Conservation (phyloP, 192 early-diverging fungal species). For the Linnemannia exigua region DNA sequence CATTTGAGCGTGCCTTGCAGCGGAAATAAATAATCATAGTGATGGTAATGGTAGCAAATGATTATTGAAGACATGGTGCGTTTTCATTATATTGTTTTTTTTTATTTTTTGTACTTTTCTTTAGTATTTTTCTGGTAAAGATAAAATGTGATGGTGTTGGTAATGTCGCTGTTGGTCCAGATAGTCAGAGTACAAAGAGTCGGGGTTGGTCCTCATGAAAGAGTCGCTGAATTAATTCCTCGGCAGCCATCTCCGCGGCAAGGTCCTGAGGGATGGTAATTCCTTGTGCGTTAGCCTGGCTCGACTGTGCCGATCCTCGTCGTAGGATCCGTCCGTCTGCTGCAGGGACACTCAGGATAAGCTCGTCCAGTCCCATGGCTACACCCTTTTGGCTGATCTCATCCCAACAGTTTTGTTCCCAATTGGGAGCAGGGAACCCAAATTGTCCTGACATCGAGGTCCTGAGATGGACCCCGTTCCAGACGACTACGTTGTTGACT, state of each 20-base stretch:
- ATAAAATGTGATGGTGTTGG: not conserved
- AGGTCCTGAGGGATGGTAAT: slow-evolving; percentile 14
- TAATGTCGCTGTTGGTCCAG: not conserved
- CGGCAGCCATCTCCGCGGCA: slow-evolving; percentile 19
- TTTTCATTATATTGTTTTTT: not conserved
- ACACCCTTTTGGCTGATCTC: slow-evolving; percentile 47
- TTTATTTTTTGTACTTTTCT: not conserved
- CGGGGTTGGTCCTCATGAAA: slow-evolving; percentile 3
- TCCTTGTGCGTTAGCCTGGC: not conserved
- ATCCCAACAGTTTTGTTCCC: slow-evolving; percentile 46
- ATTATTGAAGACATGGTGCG: not conserved
- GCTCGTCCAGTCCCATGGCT: slow-evolving; percentile 38
- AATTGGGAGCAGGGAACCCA: slow-evolving; percentile 56
- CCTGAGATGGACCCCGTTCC: slow-evolving; percentile 58
- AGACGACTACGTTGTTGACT: slow-evolving; percentile 35
- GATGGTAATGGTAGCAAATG: not conserved
- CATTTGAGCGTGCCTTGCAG: slow-evolving; percentile 1
- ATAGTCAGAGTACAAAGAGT: slow-evolving; percentile 15
- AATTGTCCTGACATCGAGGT: slow-evolving; percentile 41
- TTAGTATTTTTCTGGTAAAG: not conserved
- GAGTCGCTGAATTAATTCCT: not conserved
- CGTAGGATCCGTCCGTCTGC: not conserved
- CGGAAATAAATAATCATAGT: not conserved
- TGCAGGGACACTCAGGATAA: slow-evolving; percentile 19
- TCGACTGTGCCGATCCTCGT: not conserved